These are phyloP conservation scores for Scenedesmus sp. DNA, from an alignment of 163 green algal genomes.

Conservation along the genomic window DNA sequence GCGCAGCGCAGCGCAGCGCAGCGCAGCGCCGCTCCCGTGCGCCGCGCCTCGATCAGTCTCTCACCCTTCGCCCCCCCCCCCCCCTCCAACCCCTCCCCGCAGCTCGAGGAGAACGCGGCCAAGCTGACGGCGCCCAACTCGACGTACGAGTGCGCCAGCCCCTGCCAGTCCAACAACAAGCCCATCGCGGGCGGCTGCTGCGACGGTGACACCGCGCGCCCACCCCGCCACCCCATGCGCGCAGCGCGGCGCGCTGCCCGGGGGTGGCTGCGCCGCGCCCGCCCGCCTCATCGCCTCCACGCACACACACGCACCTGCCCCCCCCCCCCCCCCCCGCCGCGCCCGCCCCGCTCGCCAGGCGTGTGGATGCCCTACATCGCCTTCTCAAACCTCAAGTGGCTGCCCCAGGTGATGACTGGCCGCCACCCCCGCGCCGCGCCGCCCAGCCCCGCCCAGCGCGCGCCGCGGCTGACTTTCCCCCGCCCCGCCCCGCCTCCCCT, in stretches of 20 bases:
- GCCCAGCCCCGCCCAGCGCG: neutral
- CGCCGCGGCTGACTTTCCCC: neutral
- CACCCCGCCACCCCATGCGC: neutral
- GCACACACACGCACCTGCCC: neutral
- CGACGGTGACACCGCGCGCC: constrained; percentile 11
- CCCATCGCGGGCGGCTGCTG: constrained; percentile 11
- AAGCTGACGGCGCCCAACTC: neutral
- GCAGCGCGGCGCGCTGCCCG: too few relatives aligned
- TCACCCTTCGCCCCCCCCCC: too few relatives aligned
- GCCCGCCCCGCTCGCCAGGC: too few relatives aligned
- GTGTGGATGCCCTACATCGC: constrained; percentile 41
- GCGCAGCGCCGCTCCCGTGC: too few relatives aligned
- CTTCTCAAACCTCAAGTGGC: constrained; percentile 36
- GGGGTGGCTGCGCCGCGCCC: too few relatives aligned
- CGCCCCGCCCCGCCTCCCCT: neutral
- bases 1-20: too few relatives aligned
- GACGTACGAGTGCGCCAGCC: constrained; percentile 10
- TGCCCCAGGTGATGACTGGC: constrained; percentile 8
- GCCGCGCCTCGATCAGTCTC: too few relatives aligned
- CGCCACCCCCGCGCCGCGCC: neutral
- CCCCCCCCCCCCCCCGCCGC: neutral
- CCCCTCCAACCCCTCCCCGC: too few relatives aligned
- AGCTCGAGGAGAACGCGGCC: constrained; percentile 3
- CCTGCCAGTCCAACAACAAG: constrained; percentile 25
- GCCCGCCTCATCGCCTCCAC: too few relatives aligned